These are phyloP conservation scores for Epichloe sp. DNA, from an alignment of 2,329 filamentous ascomycete species.

Conservation along the genomic window DNA sequence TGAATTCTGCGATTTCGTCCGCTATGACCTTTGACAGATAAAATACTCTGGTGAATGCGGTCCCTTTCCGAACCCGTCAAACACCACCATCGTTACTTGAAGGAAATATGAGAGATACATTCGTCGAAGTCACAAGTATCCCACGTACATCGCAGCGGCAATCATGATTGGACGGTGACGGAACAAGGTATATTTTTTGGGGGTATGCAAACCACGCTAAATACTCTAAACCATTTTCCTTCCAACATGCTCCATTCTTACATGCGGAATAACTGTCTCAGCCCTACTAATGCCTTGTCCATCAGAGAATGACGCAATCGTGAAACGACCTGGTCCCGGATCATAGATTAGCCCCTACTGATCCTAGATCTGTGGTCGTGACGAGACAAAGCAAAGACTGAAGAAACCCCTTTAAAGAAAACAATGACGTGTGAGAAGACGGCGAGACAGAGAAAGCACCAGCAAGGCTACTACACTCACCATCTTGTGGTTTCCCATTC, in stretches of 20 bases:
- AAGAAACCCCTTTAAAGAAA: background rate
- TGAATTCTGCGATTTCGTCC: no score
- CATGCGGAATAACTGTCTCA: background rate
- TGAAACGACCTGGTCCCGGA: slow-evolving; percentile 16
- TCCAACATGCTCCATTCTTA: background rate
- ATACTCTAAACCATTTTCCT: background rate
- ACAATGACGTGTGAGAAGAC: background rate
- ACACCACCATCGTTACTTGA: no score
- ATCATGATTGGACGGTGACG: background rate
- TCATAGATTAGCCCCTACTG: slow-evolving; percentile 13
- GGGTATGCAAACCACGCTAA: background rate
- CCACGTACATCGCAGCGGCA: no score
- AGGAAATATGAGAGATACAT: no score
- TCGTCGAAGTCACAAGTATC: no score
- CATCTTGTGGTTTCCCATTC: slow-evolving; percentile 58
- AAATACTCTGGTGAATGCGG: no score
- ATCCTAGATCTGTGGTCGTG: background rate
- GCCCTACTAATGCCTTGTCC: slow-evolving; percentile 1
- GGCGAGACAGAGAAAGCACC: no score
- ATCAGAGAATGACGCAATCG: slow-evolving; percentile 20
- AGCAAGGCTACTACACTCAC: slow-evolving; percentile 36
- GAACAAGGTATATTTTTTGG: background rate
- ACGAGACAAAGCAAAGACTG: background rate
- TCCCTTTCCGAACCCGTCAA: no score
- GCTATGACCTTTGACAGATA: no score